These are phyloP conservation scores for Pythium vanterpoolii DNA, from an alignment of 352 stramenopile species.

Conservation along the genomic window DNA sequence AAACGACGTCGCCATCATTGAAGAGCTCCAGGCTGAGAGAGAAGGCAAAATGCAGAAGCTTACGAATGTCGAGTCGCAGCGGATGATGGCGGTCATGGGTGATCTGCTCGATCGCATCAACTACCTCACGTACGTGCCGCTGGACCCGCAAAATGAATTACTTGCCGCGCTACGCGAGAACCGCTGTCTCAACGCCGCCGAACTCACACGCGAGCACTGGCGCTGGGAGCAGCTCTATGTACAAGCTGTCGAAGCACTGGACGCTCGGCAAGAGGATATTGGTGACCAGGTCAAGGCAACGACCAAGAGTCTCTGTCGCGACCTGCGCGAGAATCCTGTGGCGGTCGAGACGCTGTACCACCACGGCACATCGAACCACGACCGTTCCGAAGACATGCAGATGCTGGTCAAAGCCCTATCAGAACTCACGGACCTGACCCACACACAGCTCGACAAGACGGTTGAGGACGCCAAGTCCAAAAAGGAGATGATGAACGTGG, in stretches of 20 bases:
- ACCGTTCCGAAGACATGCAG: constrained; percentile 64
- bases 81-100: constrained; percentile 85
- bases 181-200: constrained; percentile 51
- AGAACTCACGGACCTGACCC: constrained; percentile 79
- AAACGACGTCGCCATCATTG: background rate
- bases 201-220: constrained; percentile 72
- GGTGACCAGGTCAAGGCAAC: constrained; percentile 72
- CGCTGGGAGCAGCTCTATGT: constrained; percentile 73
- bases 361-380: constrained; percentile 45
- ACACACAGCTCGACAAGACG: constrained; percentile 74
- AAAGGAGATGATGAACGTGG: constrained; percentile 72
- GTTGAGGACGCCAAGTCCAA: constrained; percentile 85
- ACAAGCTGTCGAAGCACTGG: constrained; percentile 55
- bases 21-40: background rate
- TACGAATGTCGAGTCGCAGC: constrained; percentile 86
- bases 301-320: constrained; percentile 58
- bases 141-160: constrained; percentile 52
- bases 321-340: constrained; percentile 70
- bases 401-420: constrained; percentile 74
- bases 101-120: constrained; percentile 82
- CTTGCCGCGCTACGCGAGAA: constrained; percentile 58
- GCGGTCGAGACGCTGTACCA: constrained; percentile 76
- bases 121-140: constrained; percentile 81
- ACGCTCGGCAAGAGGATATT: constrained; percentile 63
- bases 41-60: constrained; percentile 80